Base-by-base conservation (phyloP, 352 stramenopile species). In the Pseudoperonospora humuli region DNA sequence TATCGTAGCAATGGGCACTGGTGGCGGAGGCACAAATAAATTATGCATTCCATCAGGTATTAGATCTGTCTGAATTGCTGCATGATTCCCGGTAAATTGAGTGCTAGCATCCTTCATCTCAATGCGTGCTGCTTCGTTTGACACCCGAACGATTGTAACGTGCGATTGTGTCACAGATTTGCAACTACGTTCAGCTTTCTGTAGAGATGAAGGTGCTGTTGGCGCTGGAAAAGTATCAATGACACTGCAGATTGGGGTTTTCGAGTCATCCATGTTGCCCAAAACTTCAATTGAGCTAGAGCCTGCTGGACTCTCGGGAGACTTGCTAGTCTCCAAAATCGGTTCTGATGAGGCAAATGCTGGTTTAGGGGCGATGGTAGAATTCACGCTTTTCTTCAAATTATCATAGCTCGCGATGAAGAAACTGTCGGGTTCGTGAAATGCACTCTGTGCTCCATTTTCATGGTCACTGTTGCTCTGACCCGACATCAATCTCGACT, bases 61-160 rank as follows among this genome's bases (percentile, higher is more conserved):
- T 7, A 88, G 26, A 29, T 88, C 71, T 2, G 76, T 62, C 60
- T 88, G 76, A 28, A 86, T 78, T 6, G 45, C 60, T 13, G 74
- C 74, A 44, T 88, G 76, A 34, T 88, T 88, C 11, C 76, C 76
- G 2, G 76, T 88, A 45, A 70, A 86, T 27, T 88, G 76, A 27
- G 73, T 88, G 19, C 57, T 69, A 7, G 67, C 76, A 17, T 88
- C 76, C 54, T 63, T 66, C 63, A 70, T 88, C 42, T 86, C 73
- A 1, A 67, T 44, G 5, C 34, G 46, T 2, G 15, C 23, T 6
- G 24, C 41, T 20, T 33, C 21, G 0, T 54, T 20, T 3, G 44
- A 85, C 21, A 67, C 71, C 20, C 76, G 71, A 2, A 88, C 42
- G 23, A 88, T 86, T 17, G 57, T 39, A 7, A 86, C 50, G 14